Percentiles rank a stretch among this genome's conserved stretches.
Conservation (phyloP, 208 protist genomes). For the Entamoeba dispar region DNA sequence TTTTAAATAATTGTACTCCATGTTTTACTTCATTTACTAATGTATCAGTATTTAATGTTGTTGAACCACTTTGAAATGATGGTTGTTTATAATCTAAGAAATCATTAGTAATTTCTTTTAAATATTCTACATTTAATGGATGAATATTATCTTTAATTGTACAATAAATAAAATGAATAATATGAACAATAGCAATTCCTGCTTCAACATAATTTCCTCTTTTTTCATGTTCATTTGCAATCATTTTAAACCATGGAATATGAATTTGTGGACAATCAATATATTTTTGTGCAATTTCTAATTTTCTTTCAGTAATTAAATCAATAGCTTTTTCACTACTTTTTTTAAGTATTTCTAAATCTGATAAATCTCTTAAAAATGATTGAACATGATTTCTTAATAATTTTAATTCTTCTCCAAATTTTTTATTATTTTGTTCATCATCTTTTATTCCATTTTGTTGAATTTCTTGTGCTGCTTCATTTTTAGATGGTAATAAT, state of each 20-base stretch:
- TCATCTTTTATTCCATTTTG: background rate
- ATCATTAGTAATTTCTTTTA: background rate
- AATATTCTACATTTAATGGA: background rate
- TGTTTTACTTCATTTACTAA: background rate
- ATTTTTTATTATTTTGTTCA: background rate
- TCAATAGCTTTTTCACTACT: background rate
- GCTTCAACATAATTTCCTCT: background rate
- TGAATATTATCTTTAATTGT: background rate
- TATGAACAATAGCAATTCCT: background rate
- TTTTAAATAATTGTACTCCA: background rate
- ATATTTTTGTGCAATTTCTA: background rate
- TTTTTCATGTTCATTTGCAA: background rate
- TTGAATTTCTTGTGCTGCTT: background rate
- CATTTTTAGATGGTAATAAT: background rate
- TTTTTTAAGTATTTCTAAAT: background rate
- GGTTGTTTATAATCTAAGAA: background rate
- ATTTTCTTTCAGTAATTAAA: background rate
- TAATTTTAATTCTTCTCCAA: background rate
- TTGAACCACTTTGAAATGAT: background rate
- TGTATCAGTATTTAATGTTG: background rate
- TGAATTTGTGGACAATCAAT: background rate
- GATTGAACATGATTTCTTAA: background rate
- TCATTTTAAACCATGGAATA: background rate
- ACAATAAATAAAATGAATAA: background rate
- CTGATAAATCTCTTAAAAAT: background rate